Percentiles rank a stretch among this genome's conserved stretches.
phyloP scores from a whole-genome alignment of 176 grass and related monocot genomes.

The Aegilops umbellulata region DNA sequence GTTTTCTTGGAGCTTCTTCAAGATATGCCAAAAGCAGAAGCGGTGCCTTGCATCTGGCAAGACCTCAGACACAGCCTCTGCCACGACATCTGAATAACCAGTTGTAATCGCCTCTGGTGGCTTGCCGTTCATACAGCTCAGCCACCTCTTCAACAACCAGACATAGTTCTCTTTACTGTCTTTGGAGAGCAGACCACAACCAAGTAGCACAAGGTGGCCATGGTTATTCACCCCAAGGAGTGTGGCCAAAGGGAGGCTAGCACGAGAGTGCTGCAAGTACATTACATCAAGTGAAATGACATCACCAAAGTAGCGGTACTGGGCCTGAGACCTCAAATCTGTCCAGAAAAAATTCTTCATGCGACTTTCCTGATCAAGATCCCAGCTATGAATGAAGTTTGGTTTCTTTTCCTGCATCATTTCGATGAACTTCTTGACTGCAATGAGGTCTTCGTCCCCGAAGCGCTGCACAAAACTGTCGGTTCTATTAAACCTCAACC shows the following conservation, averaged over 20 bases:
- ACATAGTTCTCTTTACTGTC: conserved; percentile 63
- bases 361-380: conserved; percentile 68
- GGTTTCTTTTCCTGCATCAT: conserved; percentile 65
- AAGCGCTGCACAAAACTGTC: conserved; percentile 41
- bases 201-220: conserved; percentile 76
- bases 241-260: conserved; percentile 51
- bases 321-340: conserved; percentile 67
- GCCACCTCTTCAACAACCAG: conserved; percentile 79
- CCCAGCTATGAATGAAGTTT: conserved; percentile 76
- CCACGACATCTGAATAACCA: conserved; percentile 49
- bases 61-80: conserved; percentile 57
- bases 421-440: conserved; percentile 61
- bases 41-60: conserved; percentile 64
- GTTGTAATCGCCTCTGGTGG: conserved; percentile 72
- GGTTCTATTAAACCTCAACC: conserved; percentile 30
- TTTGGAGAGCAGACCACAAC: conserved; percentile 59
- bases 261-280: conserved; percentile 54
- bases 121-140: conserved; percentile 75
- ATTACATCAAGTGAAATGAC: conserved; percentile 69
- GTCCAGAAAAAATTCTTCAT: conserved; percentile 77
- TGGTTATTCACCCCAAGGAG: conserved; percentile 86
- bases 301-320: conserved; percentile 64
- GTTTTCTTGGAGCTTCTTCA: conserved; percentile 75
- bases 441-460: conserved; percentile 45
- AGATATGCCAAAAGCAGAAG: conserved; percentile 82